A percentile compares a stretch with the other conserved stretches of the same genome.
These are phyloP conservation scores for Plasmodium knowlesi DNA, from an alignment of 169 alveolate genomes.

Conservation along the genomic window DNA sequence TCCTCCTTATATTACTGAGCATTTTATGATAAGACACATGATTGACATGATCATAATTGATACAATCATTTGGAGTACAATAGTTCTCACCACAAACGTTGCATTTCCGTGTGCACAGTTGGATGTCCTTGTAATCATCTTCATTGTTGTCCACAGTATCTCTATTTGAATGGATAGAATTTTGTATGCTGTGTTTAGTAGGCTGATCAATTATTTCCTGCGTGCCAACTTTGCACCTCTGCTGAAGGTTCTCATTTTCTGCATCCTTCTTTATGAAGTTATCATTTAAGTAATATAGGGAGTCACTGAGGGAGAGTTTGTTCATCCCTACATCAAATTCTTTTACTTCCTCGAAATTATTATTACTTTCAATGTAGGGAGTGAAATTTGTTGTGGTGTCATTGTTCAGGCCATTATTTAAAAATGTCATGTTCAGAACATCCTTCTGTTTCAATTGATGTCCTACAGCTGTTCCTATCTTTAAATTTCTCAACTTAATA, in stretches of 20 bases:
- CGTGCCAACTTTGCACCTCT: neutral
- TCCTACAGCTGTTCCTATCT: slow-evolving; percentile 70
- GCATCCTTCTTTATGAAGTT: slow-evolving; percentile 32
- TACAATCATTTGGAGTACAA: slow-evolving; percentile 49
- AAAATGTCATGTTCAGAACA: slow-evolving; percentile 31
- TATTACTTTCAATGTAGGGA: slow-evolving; percentile 29
- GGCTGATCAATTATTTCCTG: neutral
- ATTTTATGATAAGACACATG: slow-evolving; percentile 57
- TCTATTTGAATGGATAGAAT: neutral
- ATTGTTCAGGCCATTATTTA: slow-evolving; percentile 65
- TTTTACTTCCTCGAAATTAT: slow-evolving; percentile 45
- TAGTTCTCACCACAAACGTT: slow-evolving; percentile 23
- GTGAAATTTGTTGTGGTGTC: slow-evolving; percentile 40
- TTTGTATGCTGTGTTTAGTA: slow-evolving; percentile 6
- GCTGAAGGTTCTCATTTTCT: neutral
- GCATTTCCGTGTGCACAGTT: slow-evolving; percentile 27
- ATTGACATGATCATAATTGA: slow-evolving; percentile 45
- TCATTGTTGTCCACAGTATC: slow-evolving; percentile 19
- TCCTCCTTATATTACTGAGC: slow-evolving; percentile 44
- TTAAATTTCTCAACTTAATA: slow-evolving; percentile 57
- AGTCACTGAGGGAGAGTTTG: slow-evolving; percentile 32
- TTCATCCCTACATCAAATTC: slow-evolving; percentile 28
- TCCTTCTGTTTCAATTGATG: slow-evolving; percentile 61
- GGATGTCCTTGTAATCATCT: slow-evolving; percentile 38
- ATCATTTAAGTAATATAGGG: slow-evolving; percentile 63